Conservation (phyloP, 345 rosid genomes). For the Citrus glauca region DNA sequence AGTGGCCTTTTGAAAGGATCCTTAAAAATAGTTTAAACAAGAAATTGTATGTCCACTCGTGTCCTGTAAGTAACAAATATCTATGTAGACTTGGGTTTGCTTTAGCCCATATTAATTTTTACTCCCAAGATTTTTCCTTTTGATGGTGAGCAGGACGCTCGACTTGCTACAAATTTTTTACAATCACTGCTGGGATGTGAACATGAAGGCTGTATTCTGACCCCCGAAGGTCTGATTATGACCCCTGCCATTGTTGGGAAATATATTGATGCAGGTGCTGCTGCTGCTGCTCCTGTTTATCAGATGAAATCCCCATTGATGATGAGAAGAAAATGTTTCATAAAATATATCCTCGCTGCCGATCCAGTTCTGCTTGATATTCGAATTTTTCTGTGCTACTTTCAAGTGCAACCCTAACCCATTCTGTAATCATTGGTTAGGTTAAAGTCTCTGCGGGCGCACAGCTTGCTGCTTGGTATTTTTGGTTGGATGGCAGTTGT, state of each 20-base stretch:
- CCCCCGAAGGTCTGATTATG: constrained; percentile 28
- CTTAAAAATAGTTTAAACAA: no score
- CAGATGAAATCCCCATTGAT: neutral
- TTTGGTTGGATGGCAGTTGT: constrained; percentile 17
- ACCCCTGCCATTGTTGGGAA: constrained; percentile 23
- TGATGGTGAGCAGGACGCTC: constrained; percentile 22
- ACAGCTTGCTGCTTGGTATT: neutral
- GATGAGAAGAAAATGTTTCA: neutral
- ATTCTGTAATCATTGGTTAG: neutral
- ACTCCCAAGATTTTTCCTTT: no score
- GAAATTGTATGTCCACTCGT: no score
- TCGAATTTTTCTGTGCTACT: neutral
- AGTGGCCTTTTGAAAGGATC: no score
- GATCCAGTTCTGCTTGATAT: neutral
- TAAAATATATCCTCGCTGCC: neutral
- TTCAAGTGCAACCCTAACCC: neutral
- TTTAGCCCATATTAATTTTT: no score
- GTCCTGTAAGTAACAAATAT: no score
- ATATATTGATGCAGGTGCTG: neutral
- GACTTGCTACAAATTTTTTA: constrained; percentile 34
- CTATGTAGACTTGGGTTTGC: no score
- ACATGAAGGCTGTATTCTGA: neutral
- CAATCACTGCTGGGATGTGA: constrained; percentile 28
- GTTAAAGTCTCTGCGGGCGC: neutral
- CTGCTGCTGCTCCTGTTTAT: neutral